phyloP scores from a whole-genome alignment of 768 basidiomycete species.

The Phlegmacium glaucopus region DNA sequence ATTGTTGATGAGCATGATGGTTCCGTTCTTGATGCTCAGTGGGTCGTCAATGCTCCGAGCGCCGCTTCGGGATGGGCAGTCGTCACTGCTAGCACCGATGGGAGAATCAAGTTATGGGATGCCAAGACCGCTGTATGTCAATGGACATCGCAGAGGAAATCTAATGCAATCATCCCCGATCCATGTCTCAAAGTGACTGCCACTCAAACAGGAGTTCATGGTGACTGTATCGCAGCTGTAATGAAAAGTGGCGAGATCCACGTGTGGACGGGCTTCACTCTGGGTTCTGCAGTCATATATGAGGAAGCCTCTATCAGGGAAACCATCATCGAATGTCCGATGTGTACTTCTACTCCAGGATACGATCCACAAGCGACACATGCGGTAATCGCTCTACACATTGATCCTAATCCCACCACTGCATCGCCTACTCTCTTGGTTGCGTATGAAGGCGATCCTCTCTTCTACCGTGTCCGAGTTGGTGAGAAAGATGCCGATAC shows the following conservation, averaged over 20 bases:
- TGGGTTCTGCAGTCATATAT: slow-evolving; percentile 10
- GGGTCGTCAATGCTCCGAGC: slow-evolving; percentile 30
- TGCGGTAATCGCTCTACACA: slow-evolving; percentile 16
- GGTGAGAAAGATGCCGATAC: slow-evolving; percentile 24
- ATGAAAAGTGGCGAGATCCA: slow-evolving; percentile 54
- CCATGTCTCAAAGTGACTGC: slow-evolving; percentile 46
- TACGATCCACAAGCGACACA: slow-evolving; percentile 11
- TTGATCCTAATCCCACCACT: slow-evolving; percentile 30
- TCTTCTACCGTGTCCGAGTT: slow-evolving; percentile 51
- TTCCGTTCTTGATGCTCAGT: slow-evolving; percentile 51
- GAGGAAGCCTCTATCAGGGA: slow-evolving; percentile 20
- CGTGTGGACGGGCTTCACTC: slow-evolving; percentile 48
- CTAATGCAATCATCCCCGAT: slow-evolving; percentile 37
- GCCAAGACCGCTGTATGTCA: slow-evolving; percentile 51
- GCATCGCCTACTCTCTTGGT: slow-evolving; percentile 40
- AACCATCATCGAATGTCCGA: slow-evolving; percentile 35
- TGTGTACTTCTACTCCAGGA: slow-evolving; percentile 13
- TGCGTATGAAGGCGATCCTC: slow-evolving; percentile 44
- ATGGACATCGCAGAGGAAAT: slow-evolving; percentile 54
- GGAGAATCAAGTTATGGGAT: slow-evolving; percentile 74
- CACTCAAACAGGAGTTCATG: slow-evolving; percentile 31
- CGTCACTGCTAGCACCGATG: slow-evolving; percentile 59
- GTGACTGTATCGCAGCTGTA: slow-evolving; percentile 41
- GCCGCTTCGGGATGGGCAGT: slow-evolving; percentile 22
- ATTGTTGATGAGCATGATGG: slow-evolving; percentile 65